Evolutionary conservation across 371 early-diverging fungal species (phyloP).

Genomic region (Mucor plumbeus): DNA sequence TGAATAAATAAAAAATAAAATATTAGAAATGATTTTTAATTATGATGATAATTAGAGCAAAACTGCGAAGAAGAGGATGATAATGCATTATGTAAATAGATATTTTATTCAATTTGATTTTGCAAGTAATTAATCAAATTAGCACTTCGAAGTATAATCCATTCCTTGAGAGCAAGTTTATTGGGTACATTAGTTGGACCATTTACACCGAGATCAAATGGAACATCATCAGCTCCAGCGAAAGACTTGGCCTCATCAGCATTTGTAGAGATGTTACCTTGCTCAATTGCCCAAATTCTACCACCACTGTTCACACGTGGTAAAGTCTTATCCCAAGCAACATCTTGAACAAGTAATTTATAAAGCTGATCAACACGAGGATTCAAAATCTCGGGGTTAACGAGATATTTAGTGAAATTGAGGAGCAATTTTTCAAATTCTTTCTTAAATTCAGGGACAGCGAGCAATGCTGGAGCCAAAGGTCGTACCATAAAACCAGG

Average conservation of each 20-base stretch:
- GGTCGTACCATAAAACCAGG: constrained; percentile 24
- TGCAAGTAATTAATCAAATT: constrained; percentile 17
- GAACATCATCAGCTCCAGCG: background rate
- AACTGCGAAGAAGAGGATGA: too few species aligned
- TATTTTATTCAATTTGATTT: background rate
- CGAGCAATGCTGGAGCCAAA: constrained; percentile 23
- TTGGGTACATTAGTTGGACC: constrained; percentile 17
- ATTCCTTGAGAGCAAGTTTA: constrained; percentile 20
- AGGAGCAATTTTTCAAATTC: constrained; percentile 15
- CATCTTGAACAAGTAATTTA: constrained; percentile 27
- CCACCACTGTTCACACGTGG: constrained; percentile 16
- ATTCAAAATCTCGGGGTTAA: constrained; percentile 4
- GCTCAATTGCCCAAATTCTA: background rate
- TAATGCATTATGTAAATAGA: too few species aligned
- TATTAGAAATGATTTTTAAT: too few species aligned
- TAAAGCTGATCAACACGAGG: constrained; percentile 24
- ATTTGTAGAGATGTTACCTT: background rate
- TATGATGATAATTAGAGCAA: too few species aligned
- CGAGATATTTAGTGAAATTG: constrained; percentile 5
- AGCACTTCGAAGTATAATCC: constrained; percentile 17
- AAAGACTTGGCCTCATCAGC: background rate
- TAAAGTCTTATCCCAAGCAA: constrained; percentile 29
- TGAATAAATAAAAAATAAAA: too few species aligned
- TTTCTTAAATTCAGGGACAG: constrained; percentile 21
- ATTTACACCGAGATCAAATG: constrained; percentile 17